Evolutionary conservation across 345 rosid species (phyloP).

Genomic region (Sisymbrium altissimum): DNA sequence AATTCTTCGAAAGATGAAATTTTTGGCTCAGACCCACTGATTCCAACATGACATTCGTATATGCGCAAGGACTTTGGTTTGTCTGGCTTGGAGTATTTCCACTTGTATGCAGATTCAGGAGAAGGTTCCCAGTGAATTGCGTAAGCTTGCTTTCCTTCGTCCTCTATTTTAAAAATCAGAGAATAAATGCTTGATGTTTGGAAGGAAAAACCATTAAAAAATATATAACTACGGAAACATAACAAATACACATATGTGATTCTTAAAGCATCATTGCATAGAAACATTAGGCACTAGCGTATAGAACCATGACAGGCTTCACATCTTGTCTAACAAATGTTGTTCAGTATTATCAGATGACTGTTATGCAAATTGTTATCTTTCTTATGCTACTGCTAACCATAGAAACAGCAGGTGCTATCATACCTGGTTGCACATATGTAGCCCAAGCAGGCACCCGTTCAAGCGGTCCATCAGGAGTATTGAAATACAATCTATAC

Average conservation of each 20-base stretch:
- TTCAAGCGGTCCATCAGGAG: slow-evolving; percentile 85
- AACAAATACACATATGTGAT: not conserved
- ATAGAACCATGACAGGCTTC: not conserved
- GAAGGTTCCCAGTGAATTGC: slow-evolving; percentile 98
- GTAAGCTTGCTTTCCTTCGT: slow-evolving; percentile 68
- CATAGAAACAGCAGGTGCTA: not conserved
- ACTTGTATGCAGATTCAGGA: slow-evolving; percentile 71
- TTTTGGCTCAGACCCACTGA: slow-evolving; percentile 84
- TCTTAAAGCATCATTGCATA: not conserved
- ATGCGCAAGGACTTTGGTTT: slow-evolving; percentile 80
- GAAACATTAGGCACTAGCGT: slow-evolving; percentile 6
- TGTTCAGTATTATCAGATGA: not conserved
- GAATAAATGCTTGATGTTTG: not conserved
- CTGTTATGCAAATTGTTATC: slow-evolving; percentile 5
- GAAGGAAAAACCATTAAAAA: not conserved
- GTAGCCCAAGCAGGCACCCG: slow-evolving; percentile 98
- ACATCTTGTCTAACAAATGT: not conserved
- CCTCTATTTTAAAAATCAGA: slow-evolving; percentile 37
- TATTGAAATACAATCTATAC: slow-evolving; percentile 87
- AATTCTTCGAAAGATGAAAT: slow-evolving; percentile 75
- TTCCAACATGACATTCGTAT: slow-evolving; percentile 96
- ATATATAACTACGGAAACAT: not conserved
- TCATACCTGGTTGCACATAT: slow-evolving; percentile 83
- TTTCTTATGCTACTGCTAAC: slow-evolving; percentile 15
- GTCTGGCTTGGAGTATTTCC: slow-evolving; percentile 61